Base-by-base conservation (phyloP, 345 rosid species). In the Brassica carinata region DNA sequence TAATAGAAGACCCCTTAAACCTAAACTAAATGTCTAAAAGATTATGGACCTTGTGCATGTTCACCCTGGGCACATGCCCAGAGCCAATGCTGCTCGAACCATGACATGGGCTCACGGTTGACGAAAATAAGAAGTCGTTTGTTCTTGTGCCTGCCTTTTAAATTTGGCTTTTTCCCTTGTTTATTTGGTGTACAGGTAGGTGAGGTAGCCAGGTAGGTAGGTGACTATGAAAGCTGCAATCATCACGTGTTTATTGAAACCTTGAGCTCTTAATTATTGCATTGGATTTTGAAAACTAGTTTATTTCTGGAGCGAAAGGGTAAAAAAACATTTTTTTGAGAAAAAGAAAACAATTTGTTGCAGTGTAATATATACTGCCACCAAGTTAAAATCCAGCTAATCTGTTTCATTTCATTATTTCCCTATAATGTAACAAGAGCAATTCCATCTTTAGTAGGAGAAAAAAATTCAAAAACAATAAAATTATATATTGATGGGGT, bases 171-270 rank as follows among this genome's bases (percentile, higher is more conserved):
- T 59, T 4, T 13, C n/a, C n/a, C 33, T 31, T 26, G 19, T 33
- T 45, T 18, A 31, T 65, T 19, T 53, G 26, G 34, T 51, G 63
- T 29, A 31, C 13, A 19, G 51, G 80, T 77, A 69, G 80, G 80
- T 77, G 74, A 61, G 81, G 65, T 19, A 23, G 76, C 26, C 58
- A 73, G 36, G 23, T 64, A 3, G 81, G 81, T 77, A 5, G 81
- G 81, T 77, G 57, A 58, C 13, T 18, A 18, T 1, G 55, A 33
- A 63, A 30, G 34, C 2, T 77, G 71, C 57, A 63, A 19, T 77
- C 36, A 71, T 63, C 76, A 77, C 76, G 40, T 77, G 71, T 14
- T 64, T 63, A 13, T 62, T 43, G 27, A 6, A 23, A 76, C 43
- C 53, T 69, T 34, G 9, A 74, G 58, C 55, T 29, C 7, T 10